Percentiles rank a stretch among this genome's conserved stretches.
These are phyloP conservation scores for Gentiana straminea DNA, from an alignment of 257 asterid species.

Conservation along the genomic window DNA sequence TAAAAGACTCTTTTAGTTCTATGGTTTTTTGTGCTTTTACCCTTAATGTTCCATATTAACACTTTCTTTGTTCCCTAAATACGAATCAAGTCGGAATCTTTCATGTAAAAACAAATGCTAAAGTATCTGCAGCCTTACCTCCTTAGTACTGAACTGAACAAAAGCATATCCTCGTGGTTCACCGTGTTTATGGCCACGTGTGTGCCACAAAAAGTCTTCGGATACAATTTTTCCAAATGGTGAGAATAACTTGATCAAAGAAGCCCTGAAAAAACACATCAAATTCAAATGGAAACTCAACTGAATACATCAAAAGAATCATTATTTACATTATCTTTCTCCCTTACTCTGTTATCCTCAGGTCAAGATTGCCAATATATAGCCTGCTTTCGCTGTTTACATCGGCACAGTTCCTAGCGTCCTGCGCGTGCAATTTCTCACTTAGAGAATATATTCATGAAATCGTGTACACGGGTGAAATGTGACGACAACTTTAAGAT, in stretches of 20 bases:
- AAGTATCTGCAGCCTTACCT: constrained; percentile 42
- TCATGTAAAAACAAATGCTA: too few species aligned
- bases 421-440: constrained; percentile 26
- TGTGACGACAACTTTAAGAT: background rate
- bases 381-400: constrained; percentile 65
- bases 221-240: constrained; percentile 66
- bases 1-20: too few species aligned
- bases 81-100: too few species aligned
- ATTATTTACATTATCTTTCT: background rate
- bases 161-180: constrained; percentile 75
- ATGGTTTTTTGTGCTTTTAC: too few species aligned
- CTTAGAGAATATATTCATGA: too few species aligned
- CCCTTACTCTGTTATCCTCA: constrained; percentile 70
- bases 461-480: background rate
- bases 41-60: too few species aligned
- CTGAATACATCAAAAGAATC: constrained; percentile 1
- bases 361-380: constrained; percentile 79
- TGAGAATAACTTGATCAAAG: constrained; percentile 79
- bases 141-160: constrained; percentile 70
- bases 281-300: background rate
- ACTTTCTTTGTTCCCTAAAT: too few species aligned
- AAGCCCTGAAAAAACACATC: constrained; percentile 39
- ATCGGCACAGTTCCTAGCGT: constrained; percentile 23
- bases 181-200: constrained; percentile 85
- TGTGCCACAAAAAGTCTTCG: constrained; percentile 93